These are phyloP conservation scores for Cyberlindnera subsufficiens DNA, from an alignment of 805 yeast genomes.

Conservation along the genomic window DNA sequence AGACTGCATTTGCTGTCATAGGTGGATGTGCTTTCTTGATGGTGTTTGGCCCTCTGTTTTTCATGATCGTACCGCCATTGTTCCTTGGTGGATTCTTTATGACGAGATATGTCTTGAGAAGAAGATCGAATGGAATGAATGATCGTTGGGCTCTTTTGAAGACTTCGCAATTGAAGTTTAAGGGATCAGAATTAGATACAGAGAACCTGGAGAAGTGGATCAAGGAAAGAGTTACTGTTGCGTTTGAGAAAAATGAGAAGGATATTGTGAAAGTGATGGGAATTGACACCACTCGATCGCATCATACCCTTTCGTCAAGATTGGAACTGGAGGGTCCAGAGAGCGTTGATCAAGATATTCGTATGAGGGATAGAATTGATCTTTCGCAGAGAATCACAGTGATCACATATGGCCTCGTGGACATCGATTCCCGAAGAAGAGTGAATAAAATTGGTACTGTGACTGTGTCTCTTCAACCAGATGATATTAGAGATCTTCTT, in stretches of 20 bases:
- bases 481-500: constrained; percentile 1
- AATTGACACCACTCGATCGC: not conserved
- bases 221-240: constrained; percentile 11
- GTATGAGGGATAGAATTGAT: constrained; percentile 6
- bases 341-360: constrained; percentile 16
- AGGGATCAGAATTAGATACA: constrained; percentile 14
- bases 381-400: constrained; percentile 13
- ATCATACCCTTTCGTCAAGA: constrained; percentile 8
- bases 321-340: constrained; percentile 11
- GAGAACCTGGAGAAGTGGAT: constrained; percentile 10
- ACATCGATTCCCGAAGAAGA: constrained; percentile 4
- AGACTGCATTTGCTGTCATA: constrained; percentile 5
- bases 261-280: constrained; percentile 10
- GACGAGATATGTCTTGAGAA: constrained; percentile 5
- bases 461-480: constrained; percentile 12
- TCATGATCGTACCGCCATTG: constrained; percentile 21
- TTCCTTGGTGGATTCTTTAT: constrained; percentile 16
- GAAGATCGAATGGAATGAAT: constrained; percentile 10
- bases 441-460: constrained; percentile 14
- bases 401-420: constrained; percentile 15
- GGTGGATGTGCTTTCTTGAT: constrained; percentile 12
- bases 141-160: constrained; percentile 10
- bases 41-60: constrained; percentile 17
- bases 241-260: constrained; percentile 14
- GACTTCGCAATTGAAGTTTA: constrained; percentile 12